These are phyloP conservation scores for Allium fistulosum DNA, from an alignment of 106 monocot species.

Conservation along the genomic window DNA sequence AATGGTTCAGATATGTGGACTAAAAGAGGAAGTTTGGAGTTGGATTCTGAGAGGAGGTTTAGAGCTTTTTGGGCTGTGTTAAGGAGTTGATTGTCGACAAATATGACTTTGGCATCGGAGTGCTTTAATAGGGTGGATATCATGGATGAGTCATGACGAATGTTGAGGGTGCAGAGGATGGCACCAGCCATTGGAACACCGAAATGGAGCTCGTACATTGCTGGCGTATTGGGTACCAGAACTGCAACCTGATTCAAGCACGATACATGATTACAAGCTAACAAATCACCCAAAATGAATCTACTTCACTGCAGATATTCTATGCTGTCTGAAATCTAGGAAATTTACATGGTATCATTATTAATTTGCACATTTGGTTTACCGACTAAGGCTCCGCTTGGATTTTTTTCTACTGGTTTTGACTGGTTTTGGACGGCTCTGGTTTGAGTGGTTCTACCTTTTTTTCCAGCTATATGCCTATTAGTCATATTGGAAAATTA, in stretches of 20 bases:
- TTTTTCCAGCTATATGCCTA: too few relatives aligned
- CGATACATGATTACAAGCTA: background rate
- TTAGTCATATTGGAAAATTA: too few relatives aligned
- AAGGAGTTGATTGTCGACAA: slow-evolving; percentile 46
- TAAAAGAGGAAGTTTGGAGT: slow-evolving; percentile 21
- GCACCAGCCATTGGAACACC: slow-evolving; percentile 78
- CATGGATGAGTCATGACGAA: slow-evolving; percentile 55
- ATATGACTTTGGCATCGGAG: slow-evolving; percentile 52
- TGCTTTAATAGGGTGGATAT: slow-evolving; percentile 51
- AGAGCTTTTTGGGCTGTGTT: slow-evolving; percentile 33
- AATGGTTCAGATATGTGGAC: slow-evolving; percentile 27
- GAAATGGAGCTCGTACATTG: slow-evolving; percentile 77
- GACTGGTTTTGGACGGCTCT: too few relatives aligned
- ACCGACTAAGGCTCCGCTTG: too few relatives aligned
- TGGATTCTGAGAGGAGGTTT: slow-evolving; percentile 24
- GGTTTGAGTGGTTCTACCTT: too few relatives aligned
- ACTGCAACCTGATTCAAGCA: slow-evolving; percentile 45
- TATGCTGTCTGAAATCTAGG: too few relatives aligned
- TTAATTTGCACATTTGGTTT: too few relatives aligned
- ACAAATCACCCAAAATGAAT: too few relatives aligned
- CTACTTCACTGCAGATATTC: too few relatives aligned
- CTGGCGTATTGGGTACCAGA: slow-evolving; percentile 58
- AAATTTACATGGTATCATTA: too few relatives aligned
- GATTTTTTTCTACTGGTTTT: too few relatives aligned
- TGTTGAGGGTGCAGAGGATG: slow-evolving; percentile 65